Evolutionary conservation across 345 rosid species (phyloP), one percentile per base, ranked within the genome.

Genomic region (Litchi chinensis): DNA sequence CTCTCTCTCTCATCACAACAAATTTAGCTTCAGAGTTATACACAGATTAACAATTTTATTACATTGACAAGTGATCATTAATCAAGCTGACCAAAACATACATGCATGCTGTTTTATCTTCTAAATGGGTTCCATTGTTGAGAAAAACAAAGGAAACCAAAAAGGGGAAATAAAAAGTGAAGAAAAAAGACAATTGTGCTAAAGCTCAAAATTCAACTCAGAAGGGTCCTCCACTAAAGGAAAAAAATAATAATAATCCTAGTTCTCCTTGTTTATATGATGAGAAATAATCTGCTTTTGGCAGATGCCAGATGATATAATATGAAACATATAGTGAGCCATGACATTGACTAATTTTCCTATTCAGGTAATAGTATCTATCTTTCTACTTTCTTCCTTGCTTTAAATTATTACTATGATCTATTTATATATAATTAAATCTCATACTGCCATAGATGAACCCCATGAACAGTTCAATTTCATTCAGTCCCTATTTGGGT

Each of bases 401-500:
- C 37, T 32, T 32, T 32, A 32, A 32, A 32, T 32, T 32, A 32
- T 32, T 32, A 32, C 3, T 32, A 32, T 32, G 37, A 3, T 32
- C 37, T 32, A 32, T 32, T 32, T 32, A 2, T 32, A 3, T 32
- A 32, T 32, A 32, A 32, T 32, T 32, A 32, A 3, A 32, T 32
- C 37, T 32, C 37, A 3, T 32, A 32, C 2, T 32, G 37, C 37
- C 37, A 32, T 32, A 32, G 37, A 32, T 32, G 37, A 32, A 32
- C 37, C 37, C 37, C 37, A 32, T 32, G 37, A 32, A 52, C 79
- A 66, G 19, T 52, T 21, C 21, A 5, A 63, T 24, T 74, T 52
- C 71, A 67, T 72, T 76, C 65, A 21, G 65, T 76, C 46, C 11
- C 4, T 2, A 62, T 63, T 76, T 71, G 79, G 68, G 8, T 66